Conservation (phyloP, 345 rosid species). For the Turnera subulata region DNA sequence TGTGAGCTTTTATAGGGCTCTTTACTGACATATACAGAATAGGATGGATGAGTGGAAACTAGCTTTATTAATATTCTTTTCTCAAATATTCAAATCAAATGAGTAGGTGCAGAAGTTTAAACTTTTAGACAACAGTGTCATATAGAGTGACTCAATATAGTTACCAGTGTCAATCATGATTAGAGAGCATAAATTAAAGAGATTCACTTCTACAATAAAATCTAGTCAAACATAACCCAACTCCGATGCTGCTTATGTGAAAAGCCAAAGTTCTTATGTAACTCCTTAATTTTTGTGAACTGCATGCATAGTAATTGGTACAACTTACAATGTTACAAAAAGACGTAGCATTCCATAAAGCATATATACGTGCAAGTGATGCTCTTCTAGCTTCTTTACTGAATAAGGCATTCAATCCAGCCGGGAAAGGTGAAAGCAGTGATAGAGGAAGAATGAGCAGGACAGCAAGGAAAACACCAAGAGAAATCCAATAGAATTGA, state of each 20-base stretch:
- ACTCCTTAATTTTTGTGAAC: background rate
- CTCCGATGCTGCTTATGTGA: background rate
- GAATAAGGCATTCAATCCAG: constrained; percentile 91
- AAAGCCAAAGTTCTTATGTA: background rate
- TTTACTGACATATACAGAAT: background rate
- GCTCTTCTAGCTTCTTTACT: constrained; percentile 94
- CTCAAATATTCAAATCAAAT: background rate
- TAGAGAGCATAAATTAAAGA: too few relatives aligned
- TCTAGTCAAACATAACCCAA: too few relatives aligned
- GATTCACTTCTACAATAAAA: too few relatives aligned
- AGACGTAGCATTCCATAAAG: constrained; percentile 88
- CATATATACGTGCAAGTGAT: constrained; percentile 80
- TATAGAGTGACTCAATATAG: too few relatives aligned
- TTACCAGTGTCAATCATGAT: too few relatives aligned
- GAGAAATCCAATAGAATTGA: constrained; percentile 89
- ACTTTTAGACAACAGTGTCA: too few relatives aligned
- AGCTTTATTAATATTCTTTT: background rate
- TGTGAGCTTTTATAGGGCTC: background rate
- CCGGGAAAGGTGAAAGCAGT: constrained; percentile 86
- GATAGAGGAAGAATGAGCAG: constrained; percentile 90
- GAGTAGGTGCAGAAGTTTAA: background rate
- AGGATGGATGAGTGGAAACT: background rate
- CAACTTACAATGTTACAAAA: constrained; percentile 80
- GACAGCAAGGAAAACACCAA: constrained; percentile 78
- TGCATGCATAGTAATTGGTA: background rate